Percentiles rank a stretch among this genome's conserved stretches.
phyloP scores from a whole-genome alignment of 2,329 filamentous ascomycete genomes.

The Coleophoma crateriformis region DNA sequence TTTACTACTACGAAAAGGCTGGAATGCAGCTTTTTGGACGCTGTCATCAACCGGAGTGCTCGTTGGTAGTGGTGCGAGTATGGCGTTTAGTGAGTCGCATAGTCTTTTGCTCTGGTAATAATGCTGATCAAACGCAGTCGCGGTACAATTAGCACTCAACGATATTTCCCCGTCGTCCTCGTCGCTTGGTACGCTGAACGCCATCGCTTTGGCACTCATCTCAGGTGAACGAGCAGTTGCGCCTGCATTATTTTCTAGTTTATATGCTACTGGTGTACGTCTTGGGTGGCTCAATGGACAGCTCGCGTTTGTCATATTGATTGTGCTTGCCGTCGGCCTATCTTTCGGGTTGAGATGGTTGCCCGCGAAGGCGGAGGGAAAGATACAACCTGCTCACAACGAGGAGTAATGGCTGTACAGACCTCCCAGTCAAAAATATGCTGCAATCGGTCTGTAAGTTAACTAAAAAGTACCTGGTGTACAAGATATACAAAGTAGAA shows the following conservation, averaged over 20 bases:
- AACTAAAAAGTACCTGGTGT: too few species aligned
- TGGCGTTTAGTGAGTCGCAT: conserved; percentile 43
- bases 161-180: conserved; percentile 62
- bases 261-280: conserved; percentile 64
- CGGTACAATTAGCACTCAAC: conserved; percentile 68
- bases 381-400: conserved; percentile 2
- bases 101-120: too few species aligned
- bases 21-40: conserved; percentile 26
- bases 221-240: conserved; percentile 60
- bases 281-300: conserved; percentile 59
- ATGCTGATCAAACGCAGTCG: conserved; percentile 44
- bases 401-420: too few species aligned
- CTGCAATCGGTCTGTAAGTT: too few species aligned
- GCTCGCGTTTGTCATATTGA: conserved; percentile 56
- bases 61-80: conserved; percentile 36
- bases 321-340: conserved; percentile 30
- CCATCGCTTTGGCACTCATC: conserved; percentile 54
- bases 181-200: conserved; percentile 67
- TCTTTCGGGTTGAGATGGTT: conserved; percentile 29
- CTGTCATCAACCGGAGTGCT: conserved; percentile 45
- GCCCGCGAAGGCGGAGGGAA: conserved; percentile 23
- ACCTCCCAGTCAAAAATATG: too few species aligned
- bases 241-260: conserved; percentile 58
- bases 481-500: too few species aligned
- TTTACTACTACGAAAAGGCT: conserved; percentile 43